Evolutionary conservation across 768 basidiomycete genomes (phyloP).

Genomic region (Cystobasidium tubakii): DNA sequence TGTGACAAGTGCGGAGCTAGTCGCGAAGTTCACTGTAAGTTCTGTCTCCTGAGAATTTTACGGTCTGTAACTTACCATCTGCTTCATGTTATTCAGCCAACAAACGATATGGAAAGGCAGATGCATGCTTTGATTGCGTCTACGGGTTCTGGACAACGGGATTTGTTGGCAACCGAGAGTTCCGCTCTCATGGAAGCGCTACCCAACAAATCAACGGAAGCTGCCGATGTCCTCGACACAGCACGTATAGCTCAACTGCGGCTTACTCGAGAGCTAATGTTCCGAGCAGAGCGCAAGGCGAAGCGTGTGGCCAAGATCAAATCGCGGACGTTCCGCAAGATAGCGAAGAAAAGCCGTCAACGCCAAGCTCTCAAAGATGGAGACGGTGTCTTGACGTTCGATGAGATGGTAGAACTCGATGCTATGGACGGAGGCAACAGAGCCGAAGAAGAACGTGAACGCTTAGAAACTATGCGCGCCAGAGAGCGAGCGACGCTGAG

Average conservation of each 20-base stretch:
- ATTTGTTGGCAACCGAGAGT: constrained; percentile 72
- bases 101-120: constrained; percentile 74
- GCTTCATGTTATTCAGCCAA: constrained; percentile 53
- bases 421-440: constrained; percentile 55
- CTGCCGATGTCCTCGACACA: constrained; percentile 52
- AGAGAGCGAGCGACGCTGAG: constrained; percentile 80
- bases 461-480: constrained; percentile 72
- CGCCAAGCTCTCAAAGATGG: constrained; percentile 54
- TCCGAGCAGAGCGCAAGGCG: constrained; percentile 83
- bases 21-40: constrained; percentile 74
- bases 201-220: background rate
- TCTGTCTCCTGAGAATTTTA: background rate
- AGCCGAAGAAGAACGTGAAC: constrained; percentile 57
- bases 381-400: constrained; percentile 47
- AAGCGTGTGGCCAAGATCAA: constrained; percentile 90
- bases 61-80: background rate
- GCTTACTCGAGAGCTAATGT: constrained; percentile 84
- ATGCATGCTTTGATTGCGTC: constrained; percentile 72
- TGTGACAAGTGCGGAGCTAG: constrained; percentile 66
- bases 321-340: constrained; percentile 80
- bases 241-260: constrained; percentile 73
- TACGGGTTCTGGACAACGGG: constrained; percentile 72
- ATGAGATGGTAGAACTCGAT: constrained; percentile 56
- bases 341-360: constrained; percentile 71
- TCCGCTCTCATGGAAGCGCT: constrained; percentile 64